These are phyloP conservation scores for Phaseolus coccineus DNA, from an alignment of 331 rosid genomes.

Conservation along the genomic window DNA sequence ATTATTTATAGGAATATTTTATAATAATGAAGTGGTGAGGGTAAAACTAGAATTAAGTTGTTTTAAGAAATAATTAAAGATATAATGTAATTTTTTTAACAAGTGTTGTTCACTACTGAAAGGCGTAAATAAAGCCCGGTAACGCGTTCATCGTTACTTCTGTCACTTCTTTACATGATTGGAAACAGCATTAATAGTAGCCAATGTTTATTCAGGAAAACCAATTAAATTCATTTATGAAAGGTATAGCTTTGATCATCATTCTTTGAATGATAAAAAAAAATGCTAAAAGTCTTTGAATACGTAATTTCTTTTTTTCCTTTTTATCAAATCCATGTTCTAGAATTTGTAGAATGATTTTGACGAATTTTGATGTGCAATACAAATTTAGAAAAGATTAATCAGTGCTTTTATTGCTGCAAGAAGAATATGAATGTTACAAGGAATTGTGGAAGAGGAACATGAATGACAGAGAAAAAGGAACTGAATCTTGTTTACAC, in stretches of 20 bases:
- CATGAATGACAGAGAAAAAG: too few species aligned
- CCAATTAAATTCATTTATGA: neutral
- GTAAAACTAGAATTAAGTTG: neutral
- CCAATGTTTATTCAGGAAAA: neutral
- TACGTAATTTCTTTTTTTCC: neutral
- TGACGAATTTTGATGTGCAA: neutral
- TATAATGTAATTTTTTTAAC: too few species aligned
- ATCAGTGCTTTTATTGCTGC: neutral
- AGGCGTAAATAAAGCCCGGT: too few species aligned
- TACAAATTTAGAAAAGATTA: neutral
- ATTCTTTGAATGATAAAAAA: neutral
- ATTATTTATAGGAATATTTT: neutral
- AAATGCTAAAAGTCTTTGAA: neutral
- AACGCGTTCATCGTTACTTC: too few species aligned
- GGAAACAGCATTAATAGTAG: neutral
- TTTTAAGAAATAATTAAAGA: too few species aligned
- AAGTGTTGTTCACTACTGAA: neutral
- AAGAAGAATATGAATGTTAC: too few species aligned
- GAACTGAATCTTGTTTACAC: too few species aligned
- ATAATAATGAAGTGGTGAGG: neutral
- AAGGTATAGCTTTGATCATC: neutral
- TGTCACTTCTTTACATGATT: neutral
- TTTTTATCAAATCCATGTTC: neutral
- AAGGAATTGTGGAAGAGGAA: neutral
- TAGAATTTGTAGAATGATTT: neutral